Conservation (phyloP, 495 filamentous ascomycete genomes). For the Rhizodiscina lignyota region DNA sequence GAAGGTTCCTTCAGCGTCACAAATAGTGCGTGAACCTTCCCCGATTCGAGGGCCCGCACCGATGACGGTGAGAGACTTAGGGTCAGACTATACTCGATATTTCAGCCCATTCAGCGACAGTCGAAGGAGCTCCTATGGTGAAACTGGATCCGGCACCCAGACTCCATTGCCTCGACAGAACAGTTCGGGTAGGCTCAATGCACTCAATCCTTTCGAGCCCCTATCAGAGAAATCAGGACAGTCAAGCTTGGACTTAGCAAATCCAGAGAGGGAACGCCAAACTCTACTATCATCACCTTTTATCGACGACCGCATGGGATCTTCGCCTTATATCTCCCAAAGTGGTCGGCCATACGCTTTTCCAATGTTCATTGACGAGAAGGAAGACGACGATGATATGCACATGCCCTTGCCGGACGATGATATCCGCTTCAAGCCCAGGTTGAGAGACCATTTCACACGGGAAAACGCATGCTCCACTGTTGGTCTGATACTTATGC, state of each 20-base stretch:
- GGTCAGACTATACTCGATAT: conserved; percentile 31
- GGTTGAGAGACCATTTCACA: conserved; percentile 23
- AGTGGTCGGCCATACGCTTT: conserved; percentile 20
- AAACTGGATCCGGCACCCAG: no score
- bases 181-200: no score
- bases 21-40: no score
- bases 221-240: no score
- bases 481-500: conserved; percentile 24
- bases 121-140: conserved; percentile 6
- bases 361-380: conserved; percentile 25
- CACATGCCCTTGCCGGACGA: conserved; percentile 31
- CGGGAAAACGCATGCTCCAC: conserved; percentile 22
- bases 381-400: conserved; percentile 31
- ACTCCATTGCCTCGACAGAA: no score
- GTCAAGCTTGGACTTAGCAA: no score
- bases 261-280: no score
- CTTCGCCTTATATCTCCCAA: no score
- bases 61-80: conserved; percentile 22
- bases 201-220: no score
- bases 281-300: no score
- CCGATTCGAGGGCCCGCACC: conserved; percentile 3
- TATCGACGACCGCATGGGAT: no score
- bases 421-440: conserved; percentile 24
- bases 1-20: no score
- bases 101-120: conserved; percentile 19